Base-by-base conservation (phyloP, 768 basidiomycete genomes). In the Terana coerulea region DNA sequence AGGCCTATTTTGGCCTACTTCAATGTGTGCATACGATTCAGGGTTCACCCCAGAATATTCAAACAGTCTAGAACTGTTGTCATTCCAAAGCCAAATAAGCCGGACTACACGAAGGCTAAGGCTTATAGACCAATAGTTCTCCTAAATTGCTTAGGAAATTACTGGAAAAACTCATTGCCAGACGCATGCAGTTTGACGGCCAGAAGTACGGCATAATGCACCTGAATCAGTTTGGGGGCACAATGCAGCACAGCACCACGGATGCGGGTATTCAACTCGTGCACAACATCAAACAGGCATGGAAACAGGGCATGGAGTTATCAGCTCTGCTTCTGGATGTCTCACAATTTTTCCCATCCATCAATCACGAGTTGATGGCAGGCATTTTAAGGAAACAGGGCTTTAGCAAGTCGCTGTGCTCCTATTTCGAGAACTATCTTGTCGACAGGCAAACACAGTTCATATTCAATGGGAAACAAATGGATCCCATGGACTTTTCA, bases 181-280 rank as follows among this genome's bases (percentile, higher is more conserved):
- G n/a, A n/a, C n/a, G n/a, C n/a, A n/a, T n/a, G n/a, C n/a, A n/a
- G n/a, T n/a, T n/a, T n/a, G n/a, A n/a, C n/a, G n/a, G n/a, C n/a
- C n/a, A n/a, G n/a, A n/a, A n/a, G n/a, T n/a, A n/a, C n/a, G n/a
- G n/a, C n/a, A n/a, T n/a, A n/a, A n/a, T n/a, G n/a, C n/a, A n/a
- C n/a, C n/a, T n/a, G n/a, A n/a, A n/a, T n/a, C n/a, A n/a, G n/a
- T 62, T 51, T 26, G 58, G 60, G 7, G 53, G 57, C 4, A 52
- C 51, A 6, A 40, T 48, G 24, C 55, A 55, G 14, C 56, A 58
- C 51, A 50, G 36, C 45, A 62, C 56, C 5, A 47, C 47, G 1
- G 61, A 62, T 34, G 61, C 61, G 1, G 55, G 52, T 1, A 30
- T 52, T 1, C 41, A 34, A 10, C 47, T 62, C 11, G 41, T 51